Evolutionary conservation across 176 grass and related monocot genomes (phyloP).

Genomic region (Juncus effusus): DNA sequence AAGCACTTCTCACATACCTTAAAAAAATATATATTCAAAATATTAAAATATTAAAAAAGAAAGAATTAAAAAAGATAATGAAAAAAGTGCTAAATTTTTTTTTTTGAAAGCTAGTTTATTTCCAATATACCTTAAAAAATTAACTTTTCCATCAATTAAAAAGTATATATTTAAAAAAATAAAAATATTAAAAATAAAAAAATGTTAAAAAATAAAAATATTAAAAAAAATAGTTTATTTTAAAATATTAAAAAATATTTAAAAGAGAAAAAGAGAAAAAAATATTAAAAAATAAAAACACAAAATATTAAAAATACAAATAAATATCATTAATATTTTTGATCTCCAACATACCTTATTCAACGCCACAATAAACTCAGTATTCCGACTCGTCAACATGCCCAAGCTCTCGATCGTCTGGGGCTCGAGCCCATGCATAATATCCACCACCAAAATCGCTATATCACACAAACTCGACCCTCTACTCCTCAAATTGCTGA

Average conservation of each 20-base stretch:
- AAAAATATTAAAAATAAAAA: background rate
- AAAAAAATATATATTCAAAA: background rate
- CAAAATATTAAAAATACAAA: background rate
- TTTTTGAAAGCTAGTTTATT: background rate
- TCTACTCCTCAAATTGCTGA: conserved; percentile 33
- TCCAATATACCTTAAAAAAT: background rate
- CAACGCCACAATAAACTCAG: conserved; percentile 58
- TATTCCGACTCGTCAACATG: conserved; percentile 34
- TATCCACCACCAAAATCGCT: conserved; percentile 41
- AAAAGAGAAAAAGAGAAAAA: background rate
- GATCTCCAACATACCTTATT: conserved; percentile 33
- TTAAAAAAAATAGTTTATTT: background rate
- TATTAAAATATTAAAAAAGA: background rate
- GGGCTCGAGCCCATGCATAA: conserved; percentile 42
- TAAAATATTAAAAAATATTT: background rate
- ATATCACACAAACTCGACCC: conserved; percentile 45
- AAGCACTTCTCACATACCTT: background rate
- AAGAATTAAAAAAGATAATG: background rate
- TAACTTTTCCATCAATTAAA: too few species aligned
- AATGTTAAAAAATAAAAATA: background rate
- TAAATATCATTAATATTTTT: too few species aligned
- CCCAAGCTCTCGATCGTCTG: conserved; percentile 40
- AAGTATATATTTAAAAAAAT: background rate
- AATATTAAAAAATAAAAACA: background rate
- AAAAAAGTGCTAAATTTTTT: too few species aligned